A percentile compares a stretch with the other conserved stretches of the same genome.
Conservation (phyloP, 768 basidiomycete species). For the Lactarius tabidus region DNA sequence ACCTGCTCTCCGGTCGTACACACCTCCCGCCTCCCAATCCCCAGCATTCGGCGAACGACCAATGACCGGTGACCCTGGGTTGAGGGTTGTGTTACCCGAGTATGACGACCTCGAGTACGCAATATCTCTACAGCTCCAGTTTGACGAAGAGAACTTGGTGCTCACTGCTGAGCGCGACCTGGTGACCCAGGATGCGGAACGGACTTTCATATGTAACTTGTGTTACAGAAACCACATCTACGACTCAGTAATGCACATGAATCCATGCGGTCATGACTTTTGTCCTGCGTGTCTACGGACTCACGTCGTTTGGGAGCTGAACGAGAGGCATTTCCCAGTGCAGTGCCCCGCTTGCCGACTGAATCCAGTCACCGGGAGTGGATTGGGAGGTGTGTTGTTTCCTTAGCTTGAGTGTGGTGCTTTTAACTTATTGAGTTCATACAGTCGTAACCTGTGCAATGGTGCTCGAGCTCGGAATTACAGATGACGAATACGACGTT, state of each 20-base stretch:
- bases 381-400: not conserved
- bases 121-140: not conserved
- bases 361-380: not conserved
- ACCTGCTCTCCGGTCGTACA: not conserved
- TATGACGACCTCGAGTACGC: not conserved
- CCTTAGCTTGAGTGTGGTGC: not conserved
- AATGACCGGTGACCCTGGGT: not conserved
- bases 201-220: not conserved
- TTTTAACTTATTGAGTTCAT: not conserved
- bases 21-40: not conserved
- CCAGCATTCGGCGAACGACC: not conserved
- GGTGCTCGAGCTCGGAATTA: slow-evolving; percentile 2
- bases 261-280: not conserved
- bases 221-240: not conserved
- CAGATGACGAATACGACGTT: slow-evolving; percentile 1
- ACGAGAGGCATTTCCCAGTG: not conserved
- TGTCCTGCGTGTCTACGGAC: not conserved
- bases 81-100: not conserved
- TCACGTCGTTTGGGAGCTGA: not conserved
- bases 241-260: not conserved
- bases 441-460: not conserved
- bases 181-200: not conserved
- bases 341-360: not conserved
- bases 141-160: slow-evolving; percentile 1
- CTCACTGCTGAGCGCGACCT: not conserved